Evolutionary conservation across 2,329 filamentous ascomycete genomes (phyloP).

Genomic region (Teratosphaeria gauchensis): DNA sequence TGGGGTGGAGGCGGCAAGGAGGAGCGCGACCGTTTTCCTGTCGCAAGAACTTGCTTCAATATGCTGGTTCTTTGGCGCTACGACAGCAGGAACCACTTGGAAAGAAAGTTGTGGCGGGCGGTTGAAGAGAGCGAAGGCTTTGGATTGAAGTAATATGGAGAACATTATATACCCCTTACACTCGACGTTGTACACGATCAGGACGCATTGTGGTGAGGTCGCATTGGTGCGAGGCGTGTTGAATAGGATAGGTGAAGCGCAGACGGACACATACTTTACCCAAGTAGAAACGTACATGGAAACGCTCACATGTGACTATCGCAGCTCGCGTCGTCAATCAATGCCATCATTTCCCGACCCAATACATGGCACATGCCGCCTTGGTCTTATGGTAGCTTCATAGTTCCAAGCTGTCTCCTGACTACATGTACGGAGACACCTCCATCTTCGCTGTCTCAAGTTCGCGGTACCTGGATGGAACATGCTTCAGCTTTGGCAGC

Average conservation of each 20-base stretch:
- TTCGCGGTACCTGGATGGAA: neutral
- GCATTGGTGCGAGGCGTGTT: neutral
- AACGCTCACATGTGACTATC: neutral
- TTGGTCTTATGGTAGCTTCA: too few relatives aligned
- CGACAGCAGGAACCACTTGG: constrained; percentile 54
- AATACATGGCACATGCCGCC: neutral
- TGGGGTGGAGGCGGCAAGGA: constrained; percentile 32
- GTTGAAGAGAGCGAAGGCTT: constrained; percentile 89
- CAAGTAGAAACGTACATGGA: neutral
- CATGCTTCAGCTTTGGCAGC: neutral
- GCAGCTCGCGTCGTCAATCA: neutral
- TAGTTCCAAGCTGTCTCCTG: neutral
- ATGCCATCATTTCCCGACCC: neutral
- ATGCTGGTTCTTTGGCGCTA: constrained; percentile 70
- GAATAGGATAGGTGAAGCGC: neutral
- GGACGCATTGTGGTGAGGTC: neutral
- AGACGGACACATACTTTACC: neutral
- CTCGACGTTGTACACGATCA: neutral
- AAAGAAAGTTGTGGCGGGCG: constrained; percentile 68
- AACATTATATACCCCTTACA: neutral
- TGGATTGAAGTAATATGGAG: constrained; percentile 57
- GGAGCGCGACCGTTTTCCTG: constrained; percentile 65
- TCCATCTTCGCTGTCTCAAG: neutral
- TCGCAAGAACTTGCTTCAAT: constrained; percentile 88
- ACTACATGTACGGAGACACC: neutral